Base-by-base conservation (phyloP, 2,329 filamentous ascomycete genomes). In the Aspergillus aculeatus region DNA sequence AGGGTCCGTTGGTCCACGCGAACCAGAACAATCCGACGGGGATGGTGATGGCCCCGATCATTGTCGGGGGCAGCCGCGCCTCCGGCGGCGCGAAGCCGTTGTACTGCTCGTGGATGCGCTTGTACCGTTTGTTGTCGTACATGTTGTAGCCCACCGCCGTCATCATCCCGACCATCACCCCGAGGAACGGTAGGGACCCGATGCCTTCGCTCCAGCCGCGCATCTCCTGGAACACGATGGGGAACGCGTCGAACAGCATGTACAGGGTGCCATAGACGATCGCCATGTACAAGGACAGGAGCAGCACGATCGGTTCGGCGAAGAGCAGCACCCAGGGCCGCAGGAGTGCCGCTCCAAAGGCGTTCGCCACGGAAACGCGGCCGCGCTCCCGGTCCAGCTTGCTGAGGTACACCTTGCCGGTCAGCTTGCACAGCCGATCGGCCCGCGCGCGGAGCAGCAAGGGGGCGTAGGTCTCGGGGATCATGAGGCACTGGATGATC, bases 1-100 rank as follows among this genome's bases (percentile, higher is more conserved):
- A 62, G 69, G 80, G 73, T 53, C 72, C 78, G 59, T 71, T 72
- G 7, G 68, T 71, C 71, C 71, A 73, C 6, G 71, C 69, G 56
- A 73, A 73, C 69, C 71, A 73, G 56, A 73, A 73, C 2, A 73
- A 57, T 3, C 69, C 69, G 47, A 69, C 54, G 0, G 70, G 68
- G 14, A 73, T 68, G 3, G 64, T 62, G 44, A 68, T n/a, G 0
- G 62, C 66, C 16, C 68, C 71, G 31, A 72, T 35, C 60, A 73
- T 65, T 2, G 61, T 62, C 2, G 68, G 66, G 0, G 70, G 70
- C 1, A 73, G 65, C 24, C 71, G 69, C 21, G 68, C 64, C 41
- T 73, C 71, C 0, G 64, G 71, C 4, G 65, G 67, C n/a, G 67
- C 67, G 50, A 68, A 66, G 6, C 66, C 69, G 0, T 60, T 50